Evolutionary conservation across 2,329 filamentous ascomycete genomes (phyloP), one percentile per base, ranked within the genome.

Genomic region (Emmonsiellopsis sp.): DNA sequence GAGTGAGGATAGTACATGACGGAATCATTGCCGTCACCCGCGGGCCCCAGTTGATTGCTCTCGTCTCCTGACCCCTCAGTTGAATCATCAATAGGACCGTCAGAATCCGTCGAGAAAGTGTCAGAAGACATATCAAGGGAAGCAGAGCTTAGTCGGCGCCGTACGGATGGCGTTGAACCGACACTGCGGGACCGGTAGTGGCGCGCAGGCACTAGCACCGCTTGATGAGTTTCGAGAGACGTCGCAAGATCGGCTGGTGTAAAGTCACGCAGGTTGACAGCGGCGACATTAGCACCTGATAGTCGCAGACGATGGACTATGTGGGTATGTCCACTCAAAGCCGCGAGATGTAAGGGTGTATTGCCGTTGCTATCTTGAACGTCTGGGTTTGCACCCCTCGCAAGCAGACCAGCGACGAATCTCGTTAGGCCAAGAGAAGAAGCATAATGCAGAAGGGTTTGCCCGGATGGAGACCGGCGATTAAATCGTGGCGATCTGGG

Each of bases 361-460:
- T 89, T 92, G 20, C 89, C 89, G 49, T 86, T 85, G 57, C 83
- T 85, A 65, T 95, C 89, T 53, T 83, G 80, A 38, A 83, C 74
- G 62, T 92, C 84, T 1, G 85, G 82, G 63, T 86, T 85, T 16
- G 87, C 88, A n/a, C 88, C 87, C 58, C 87, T 80, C 8, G 84
- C 86, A 16, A 94, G 74, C 30, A 94, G 77, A 32, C 84, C 87
- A 10, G 86, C 86, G 49, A 87, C 87, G 58, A 94, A 85, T 46
- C 86, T 81, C 58, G 84, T 80, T 60, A 89, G 79, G 5, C 88
- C 88, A 10, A 91, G 73, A 7, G 86, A 86, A 60, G 84, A 87
- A 1, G 87, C 87, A 57, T 91, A 75, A 63, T 93, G 88, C 57
- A 94, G 78, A 78, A 94, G 85, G 1, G 86, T 89, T 64, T 92